These are phyloP conservation scores for Domatiomyces catenatus DNA, from an alignment of 2,329 filamentous ascomycete genomes.

Conservation along the genomic window DNA sequence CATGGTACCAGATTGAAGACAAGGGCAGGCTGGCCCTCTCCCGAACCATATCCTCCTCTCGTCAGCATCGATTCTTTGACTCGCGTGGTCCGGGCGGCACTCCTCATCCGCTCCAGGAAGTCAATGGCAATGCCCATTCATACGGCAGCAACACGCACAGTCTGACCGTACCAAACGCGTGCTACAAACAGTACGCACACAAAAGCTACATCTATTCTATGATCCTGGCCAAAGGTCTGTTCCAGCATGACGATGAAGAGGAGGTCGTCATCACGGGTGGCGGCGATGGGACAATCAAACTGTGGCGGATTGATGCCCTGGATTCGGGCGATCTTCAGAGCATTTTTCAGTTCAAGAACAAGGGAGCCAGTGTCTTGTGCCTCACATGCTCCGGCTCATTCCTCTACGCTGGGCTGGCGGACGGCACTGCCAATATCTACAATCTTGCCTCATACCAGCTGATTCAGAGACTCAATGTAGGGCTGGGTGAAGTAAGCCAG, in stretches of 20 bases:
- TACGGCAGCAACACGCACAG: slow-evolving; percentile 35
- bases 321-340: slow-evolving; percentile 48
- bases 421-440: slow-evolving; percentile 87
- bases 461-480: slow-evolving; percentile 65
- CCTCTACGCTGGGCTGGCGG: slow-evolving; percentile 75
- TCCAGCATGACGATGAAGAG: slow-evolving; percentile 51
- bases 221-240: slow-evolving; percentile 62
- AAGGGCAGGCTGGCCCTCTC: slow-evolving; percentile 29
- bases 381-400: slow-evolving; percentile 81
- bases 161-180: slow-evolving; percentile 65
- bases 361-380: slow-evolving; percentile 53
- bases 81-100: slow-evolving; percentile 71
- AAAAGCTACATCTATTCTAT: slow-evolving; percentile 95
- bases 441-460: slow-evolving; percentile 89
- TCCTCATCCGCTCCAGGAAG: slow-evolving; percentile 21
- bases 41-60: slow-evolving; percentile 23
- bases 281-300: slow-evolving; percentile 82
- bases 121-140: slow-evolving; percentile 38
- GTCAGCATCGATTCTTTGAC: slow-evolving; percentile 78
- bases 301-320: slow-evolving; percentile 45
- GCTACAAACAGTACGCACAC: slow-evolving; percentile 79
- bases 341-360: slow-evolving; percentile 51
- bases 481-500: slow-evolving; percentile 56
- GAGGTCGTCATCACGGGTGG: slow-evolving; percentile 82
- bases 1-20: slow-evolving; percentile 63